Percentiles rank a stretch among this genome's conserved stretches.
Conservation (phyloP, 108 stramenopile species). For the Mediolabrus comicus region DNA sequence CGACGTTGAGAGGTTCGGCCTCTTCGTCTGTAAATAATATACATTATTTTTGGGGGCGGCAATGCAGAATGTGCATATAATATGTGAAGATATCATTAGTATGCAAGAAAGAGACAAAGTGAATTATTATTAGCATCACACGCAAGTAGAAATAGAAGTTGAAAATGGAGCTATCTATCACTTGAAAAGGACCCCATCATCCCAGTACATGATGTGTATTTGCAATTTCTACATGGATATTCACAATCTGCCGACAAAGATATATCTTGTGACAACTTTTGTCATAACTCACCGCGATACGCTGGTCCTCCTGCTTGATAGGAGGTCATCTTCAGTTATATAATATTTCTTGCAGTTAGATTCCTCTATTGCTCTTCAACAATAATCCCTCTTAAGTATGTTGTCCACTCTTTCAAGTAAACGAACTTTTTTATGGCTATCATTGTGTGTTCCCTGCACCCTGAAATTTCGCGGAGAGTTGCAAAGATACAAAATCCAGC, state of each 20-base stretch:
- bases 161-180: no score
- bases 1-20: constrained; percentile 28
- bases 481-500: no score
- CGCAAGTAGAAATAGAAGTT: no score
- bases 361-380: no score
- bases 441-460: no score
- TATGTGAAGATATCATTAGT: not conserved
- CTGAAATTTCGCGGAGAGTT: no score
- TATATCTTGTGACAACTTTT: not conserved
- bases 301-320: not conserved
- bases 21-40: constrained; percentile 14
- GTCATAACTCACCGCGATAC: not conserved
- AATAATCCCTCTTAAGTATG: no score
- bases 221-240: not conserved
- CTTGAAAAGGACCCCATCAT: not conserved
- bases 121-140: not conserved
- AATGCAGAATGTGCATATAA: not conserved
- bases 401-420: no score
- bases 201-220: not conserved
- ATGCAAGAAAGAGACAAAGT: not conserved
- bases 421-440: no score
- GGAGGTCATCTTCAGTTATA: constrained; percentile 4
- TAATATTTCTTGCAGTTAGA: no score
- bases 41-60: not conserved
- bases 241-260: not conserved